phyloP scores from a whole-genome alignment of 2,329 filamentous ascomycete genomes.

The Calycina herbarum region DNA sequence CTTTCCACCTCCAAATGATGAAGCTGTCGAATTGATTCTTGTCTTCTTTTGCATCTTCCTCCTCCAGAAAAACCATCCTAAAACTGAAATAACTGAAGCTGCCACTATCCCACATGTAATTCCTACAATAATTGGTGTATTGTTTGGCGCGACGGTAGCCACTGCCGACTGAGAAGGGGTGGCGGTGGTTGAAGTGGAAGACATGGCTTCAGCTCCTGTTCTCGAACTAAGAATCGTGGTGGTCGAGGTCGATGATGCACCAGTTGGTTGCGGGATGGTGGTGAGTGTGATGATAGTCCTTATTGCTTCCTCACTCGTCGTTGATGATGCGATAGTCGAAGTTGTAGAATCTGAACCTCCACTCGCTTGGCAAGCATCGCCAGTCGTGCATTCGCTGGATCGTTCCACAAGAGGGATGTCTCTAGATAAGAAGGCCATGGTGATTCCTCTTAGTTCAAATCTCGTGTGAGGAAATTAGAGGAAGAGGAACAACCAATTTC shows the following conservation, averaged over 20 bases:
- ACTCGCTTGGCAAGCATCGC: conserved; percentile 42
- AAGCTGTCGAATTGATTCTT: background rate
- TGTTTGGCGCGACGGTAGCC: conserved; percentile 8
- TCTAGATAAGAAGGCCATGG: conserved; percentile 10
- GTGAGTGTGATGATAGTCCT: conserved; percentile 12
- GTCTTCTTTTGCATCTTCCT: conserved; percentile 19
- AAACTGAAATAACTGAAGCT: conserved; percentile 20
- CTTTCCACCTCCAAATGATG: conserved; percentile 8
- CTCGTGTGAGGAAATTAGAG: conserved; percentile 5
- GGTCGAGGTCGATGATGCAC: conserved; percentile 9
- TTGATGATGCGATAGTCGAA: conserved; percentile 11
- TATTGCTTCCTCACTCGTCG: background rate
- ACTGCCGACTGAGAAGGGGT: conserved; percentile 3
- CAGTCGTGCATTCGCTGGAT: conserved; percentile 17
- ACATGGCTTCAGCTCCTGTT: conserved; percentile 2
- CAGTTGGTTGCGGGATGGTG: conserved; percentile 6
- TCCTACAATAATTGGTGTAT: conserved; percentile 28
- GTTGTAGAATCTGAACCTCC: conserved; percentile 36
- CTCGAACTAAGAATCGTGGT: background rate
- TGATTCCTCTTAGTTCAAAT: conserved; percentile 8
- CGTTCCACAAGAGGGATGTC: conserved; percentile 1
- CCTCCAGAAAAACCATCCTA: conserved; percentile 26
- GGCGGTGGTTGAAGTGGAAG: conserved; percentile 5
- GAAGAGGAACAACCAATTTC: conserved; percentile 7
- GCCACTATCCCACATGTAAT: conserved; percentile 21